Conservation (phyloP, 1,284 basidiomycete species). For the Pseudozyma sp. region DNA sequence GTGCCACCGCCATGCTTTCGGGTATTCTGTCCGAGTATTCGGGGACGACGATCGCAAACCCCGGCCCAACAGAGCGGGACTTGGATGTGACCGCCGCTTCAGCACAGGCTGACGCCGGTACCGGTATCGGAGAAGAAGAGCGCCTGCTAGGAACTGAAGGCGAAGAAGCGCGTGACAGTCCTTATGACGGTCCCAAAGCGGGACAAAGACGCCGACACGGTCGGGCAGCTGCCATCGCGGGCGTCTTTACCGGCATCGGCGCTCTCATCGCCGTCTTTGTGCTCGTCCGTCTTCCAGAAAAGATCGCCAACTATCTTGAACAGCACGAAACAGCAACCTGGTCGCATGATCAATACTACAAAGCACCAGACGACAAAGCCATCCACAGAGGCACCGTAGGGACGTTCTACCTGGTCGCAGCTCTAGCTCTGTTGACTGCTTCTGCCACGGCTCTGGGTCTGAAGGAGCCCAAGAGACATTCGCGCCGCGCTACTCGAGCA, state of each 20-base stretch:
- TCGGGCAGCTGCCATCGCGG: conserved; percentile 47
- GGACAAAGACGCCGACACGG: conserved; percentile 23
- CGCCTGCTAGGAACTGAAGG: neutral
- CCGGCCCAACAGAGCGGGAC: neutral
- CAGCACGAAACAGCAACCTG: neutral
- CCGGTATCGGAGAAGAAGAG: neutral
- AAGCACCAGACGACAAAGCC: conserved; percentile 12
- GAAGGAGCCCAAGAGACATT: neutral
- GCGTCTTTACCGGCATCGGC: conserved; percentile 51
- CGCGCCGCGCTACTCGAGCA: conserved; percentile 1
- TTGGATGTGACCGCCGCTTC: conserved; percentile 5
- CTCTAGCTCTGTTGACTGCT: conserved; percentile 28
- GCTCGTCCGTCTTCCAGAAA: conserved; percentile 52
- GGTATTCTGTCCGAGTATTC: conserved; percentile 39
- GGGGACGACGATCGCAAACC: neutral
- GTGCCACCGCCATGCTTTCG: conserved; percentile 56
- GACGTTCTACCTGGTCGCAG: conserved; percentile 47
- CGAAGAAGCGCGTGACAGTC: neutral
- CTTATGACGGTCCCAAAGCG: neutral
- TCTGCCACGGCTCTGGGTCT: conserved; percentile 30
- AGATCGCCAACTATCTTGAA: conserved; percentile 38
- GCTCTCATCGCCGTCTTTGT: conserved; percentile 52
- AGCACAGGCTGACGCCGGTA: neutral
- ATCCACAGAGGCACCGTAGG: conserved; percentile 34
- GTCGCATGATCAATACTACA: neutral